Evolutionary conservation across 805 yeast genomes (phyloP), one percentile per base, ranked within the genome.

Genomic region (Metschnikowia orientalis): DNA sequence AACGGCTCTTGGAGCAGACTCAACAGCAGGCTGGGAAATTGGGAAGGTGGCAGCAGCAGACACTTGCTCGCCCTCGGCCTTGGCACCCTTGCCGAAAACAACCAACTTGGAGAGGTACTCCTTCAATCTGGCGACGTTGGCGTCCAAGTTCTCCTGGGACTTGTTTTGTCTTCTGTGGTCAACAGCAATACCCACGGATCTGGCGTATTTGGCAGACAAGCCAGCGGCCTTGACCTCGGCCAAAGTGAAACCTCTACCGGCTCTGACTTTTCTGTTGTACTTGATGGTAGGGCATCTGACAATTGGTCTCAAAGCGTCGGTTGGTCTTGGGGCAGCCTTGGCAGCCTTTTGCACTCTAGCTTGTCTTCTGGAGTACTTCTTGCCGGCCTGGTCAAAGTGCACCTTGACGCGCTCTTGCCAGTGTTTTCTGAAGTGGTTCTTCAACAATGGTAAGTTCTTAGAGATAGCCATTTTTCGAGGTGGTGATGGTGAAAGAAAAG

Each of bases 361-460:
- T 54, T 74, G 76, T 77, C 98, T 84, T 82, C 98, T 88, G 52
- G 95, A 81, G 63, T 75, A 88, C 82, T 92, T 92, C 82, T 90
- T 88, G 71, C 98, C 98, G 66, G 98, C 96, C 80, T 92, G 98
- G 90, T 92, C 97, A 69, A 92, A 84, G 88, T 94, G 98, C 63
- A 87, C 96, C 71, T 79, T 86, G 80, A 92, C 99, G 68, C 97
- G 86, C 75, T 87, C 95, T 78, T 92, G 97, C 98, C 98, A 92
- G 95, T 90, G 90, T 86, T 90, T 90, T 81, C 97, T 84, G 95
- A 90, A 90, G 80, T 92, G 98, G 83, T 90, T 90, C 83, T 86
- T 87, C 81, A 86, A 84, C 77, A 90, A 77, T 79, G 97, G 95
- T 78, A 88, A 81, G 79, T 90, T 90, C 89, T 92, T 90, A 61